Evolutionary conservation across 345 rosid species (phyloP), one percentile per base, ranked within the genome.

Genomic region (Atalantia buxifolia): DNA sequence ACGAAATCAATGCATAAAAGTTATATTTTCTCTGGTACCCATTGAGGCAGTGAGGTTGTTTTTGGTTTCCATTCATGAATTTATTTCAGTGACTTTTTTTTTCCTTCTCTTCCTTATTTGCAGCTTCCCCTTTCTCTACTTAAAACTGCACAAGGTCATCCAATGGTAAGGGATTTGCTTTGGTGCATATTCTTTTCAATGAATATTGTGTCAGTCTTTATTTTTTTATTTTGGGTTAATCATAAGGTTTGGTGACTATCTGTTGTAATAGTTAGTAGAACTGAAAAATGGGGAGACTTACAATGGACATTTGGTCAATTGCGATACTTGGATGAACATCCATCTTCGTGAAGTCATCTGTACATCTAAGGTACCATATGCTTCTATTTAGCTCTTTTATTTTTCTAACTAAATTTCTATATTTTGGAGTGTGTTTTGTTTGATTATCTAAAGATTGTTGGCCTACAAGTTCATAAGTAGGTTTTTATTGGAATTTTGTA

Each of bases 291-390:
- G 99, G 63, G 98, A 97, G 87, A 97, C 99, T 19, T 95, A 93
- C 72, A 95, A 95, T 85, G 99, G 99, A 28, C 99, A 95, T 86
- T 83, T 95, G 79, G 99, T 95, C 62, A 95, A 95, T 83, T 95
- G 98, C 50, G 99, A 95, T 77, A 91, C 98, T 36, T 93, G 98
- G 99, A 95, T 95, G 99, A 95, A 95, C 85, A 93, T 95, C 63
- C 99, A 95, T 84, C 93, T 95, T 9, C 97, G 99, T 75, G 99
- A 95, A 93, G 99, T 95, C 79, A 95, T 95, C 71, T 95, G 99
- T 75, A 97, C 99, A 69, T 92, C 99, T 14, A 97, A 97, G 93
- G 99, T 93, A 77, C 68, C 19, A 4, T 59, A 63, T 71, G 16
- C 64, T 57, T 60, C 68, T 64, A 30, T 38, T 42, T 56, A n/a